Conservation (phyloP, 1,284 basidiomycete genomes). For the Ustilago cynodontis region DNA sequence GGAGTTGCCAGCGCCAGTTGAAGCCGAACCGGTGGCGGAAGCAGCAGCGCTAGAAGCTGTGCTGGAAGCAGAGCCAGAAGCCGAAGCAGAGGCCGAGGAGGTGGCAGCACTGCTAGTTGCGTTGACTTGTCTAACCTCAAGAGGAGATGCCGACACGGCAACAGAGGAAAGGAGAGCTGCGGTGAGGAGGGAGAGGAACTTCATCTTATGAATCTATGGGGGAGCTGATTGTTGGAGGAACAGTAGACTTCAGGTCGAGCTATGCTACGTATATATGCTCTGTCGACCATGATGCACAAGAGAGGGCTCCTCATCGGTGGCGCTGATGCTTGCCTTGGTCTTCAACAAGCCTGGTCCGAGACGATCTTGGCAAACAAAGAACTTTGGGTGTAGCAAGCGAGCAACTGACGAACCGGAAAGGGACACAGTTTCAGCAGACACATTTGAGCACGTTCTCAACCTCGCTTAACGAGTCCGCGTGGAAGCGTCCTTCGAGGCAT, state of each 20-base stretch:
- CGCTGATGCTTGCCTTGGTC: neutral
- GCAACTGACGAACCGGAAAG: neutral
- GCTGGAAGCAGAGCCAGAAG: slow-evolving; percentile 10
- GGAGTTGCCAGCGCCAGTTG: slow-evolving; percentile 11
- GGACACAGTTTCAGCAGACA: slow-evolving; percentile 10
- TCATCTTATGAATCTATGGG: slow-evolving; percentile 12
- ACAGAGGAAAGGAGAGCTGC: slow-evolving; percentile 17
- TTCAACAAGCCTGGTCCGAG: neutral
- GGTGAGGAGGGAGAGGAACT: slow-evolving; percentile 26
- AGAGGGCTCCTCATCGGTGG: neutral
- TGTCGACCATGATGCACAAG: neutral
- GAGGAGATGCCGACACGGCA: slow-evolving; percentile 20
- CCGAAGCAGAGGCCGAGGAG: slow-evolving; percentile 1
- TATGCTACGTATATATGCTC: neutral
- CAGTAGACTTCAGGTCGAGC: neutral
- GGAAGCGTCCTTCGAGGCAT: neutral
- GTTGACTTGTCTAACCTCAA: slow-evolving; percentile 27
- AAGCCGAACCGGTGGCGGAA: slow-evolving; percentile 4
- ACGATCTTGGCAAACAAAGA: neutral
- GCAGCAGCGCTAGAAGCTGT: slow-evolving; percentile 10
- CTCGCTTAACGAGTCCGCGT: slow-evolving; percentile 21
- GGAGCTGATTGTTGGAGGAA: neutral
- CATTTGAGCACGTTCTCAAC: slow-evolving; percentile 19
- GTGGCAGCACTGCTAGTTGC: slow-evolving; percentile 17
- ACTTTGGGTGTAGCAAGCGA: neutral